These are phyloP conservation scores for Cercospora zeina DNA, from an alignment of 2,329 filamentous ascomycete genomes.

Conservation along the genomic window DNA sequence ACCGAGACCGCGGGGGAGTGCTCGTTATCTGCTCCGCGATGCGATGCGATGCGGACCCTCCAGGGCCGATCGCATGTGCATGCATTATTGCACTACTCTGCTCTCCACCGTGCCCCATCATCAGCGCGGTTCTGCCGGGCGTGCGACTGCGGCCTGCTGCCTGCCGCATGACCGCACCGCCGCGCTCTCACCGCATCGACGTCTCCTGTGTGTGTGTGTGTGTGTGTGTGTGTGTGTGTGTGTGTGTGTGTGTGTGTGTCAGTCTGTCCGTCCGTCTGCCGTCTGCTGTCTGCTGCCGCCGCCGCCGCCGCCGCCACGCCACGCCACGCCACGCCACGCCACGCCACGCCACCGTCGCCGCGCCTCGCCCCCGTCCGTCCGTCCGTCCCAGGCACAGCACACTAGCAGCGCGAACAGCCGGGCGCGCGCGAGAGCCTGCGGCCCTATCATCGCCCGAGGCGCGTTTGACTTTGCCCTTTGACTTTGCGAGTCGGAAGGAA, in stretches of 20 bases:
- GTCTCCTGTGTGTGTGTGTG: too few relatives aligned
- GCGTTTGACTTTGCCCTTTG: slow-evolving; percentile 6
- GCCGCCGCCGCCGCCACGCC: too few relatives aligned
- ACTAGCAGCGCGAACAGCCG: slow-evolving; percentile 11
- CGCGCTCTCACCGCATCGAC: too few relatives aligned
- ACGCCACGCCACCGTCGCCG: too few relatives aligned
- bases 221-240: too few relatives aligned
- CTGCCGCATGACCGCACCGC: too few relatives aligned
- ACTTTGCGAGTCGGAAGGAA: slow-evolving; percentile 1
- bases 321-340: too few relatives aligned
- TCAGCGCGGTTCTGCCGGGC: slow-evolving; percentile 7
- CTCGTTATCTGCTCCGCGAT: not conserved
- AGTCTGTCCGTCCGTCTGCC: too few relatives aligned
- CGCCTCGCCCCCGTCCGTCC: too few relatives aligned
- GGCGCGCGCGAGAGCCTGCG: not conserved
- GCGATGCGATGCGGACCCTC: not conserved
- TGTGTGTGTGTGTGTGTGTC: too few relatives aligned
- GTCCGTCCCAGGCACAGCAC: slow-evolving; percentile 10
- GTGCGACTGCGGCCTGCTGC: not conserved
- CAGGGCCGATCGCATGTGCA: slow-evolving; percentile 6
- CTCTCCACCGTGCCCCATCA: too few relatives aligned
- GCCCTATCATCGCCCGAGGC: not conserved
- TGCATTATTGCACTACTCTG: slow-evolving; percentile 4
- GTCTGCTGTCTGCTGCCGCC: not conserved
- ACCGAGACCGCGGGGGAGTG: too few relatives aligned